phyloP scores from a whole-genome alignment of 1,139 yeast genomes.

The Candida mesenterica region DNA sequence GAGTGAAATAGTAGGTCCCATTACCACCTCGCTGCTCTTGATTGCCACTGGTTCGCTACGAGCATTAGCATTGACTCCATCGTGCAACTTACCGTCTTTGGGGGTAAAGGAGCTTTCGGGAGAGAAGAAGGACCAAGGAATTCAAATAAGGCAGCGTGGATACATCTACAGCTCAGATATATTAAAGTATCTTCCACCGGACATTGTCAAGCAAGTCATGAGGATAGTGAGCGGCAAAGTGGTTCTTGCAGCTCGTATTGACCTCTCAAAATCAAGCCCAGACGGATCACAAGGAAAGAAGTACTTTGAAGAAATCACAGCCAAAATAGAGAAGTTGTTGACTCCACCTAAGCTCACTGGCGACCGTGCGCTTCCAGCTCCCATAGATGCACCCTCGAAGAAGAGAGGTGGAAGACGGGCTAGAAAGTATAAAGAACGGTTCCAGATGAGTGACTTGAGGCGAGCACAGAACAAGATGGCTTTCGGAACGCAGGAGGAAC shows the following conservation, averaged over 20 bases:
- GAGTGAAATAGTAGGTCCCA: conserved; percentile 68
- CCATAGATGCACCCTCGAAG: conserved; percentile 73
- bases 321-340: conserved; percentile 66
- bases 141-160: conserved; percentile 63
- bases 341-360: conserved; percentile 74
- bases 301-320: conserved; percentile 58
- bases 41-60: conserved; percentile 69
- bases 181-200: conserved; percentile 55
- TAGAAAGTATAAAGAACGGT: conserved; percentile 77
- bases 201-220: conserved; percentile 65
- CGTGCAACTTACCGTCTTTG: conserved; percentile 79
- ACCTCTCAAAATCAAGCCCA: conserved; percentile 43
- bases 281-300: conserved; percentile 58
- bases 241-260: conserved; percentile 82
- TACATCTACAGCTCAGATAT: conserved; percentile 54
- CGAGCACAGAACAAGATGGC: conserved; percentile 82
- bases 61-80: conserved; percentile 70
- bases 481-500: conserved; percentile 73
- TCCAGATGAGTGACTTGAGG: conserved; percentile 76
- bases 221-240: conserved; percentile 79
- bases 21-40: conserved; percentile 71
- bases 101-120: conserved; percentile 59
- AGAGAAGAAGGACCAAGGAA: conserved; percentile 17
- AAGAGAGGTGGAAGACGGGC: conserved; percentile 84
- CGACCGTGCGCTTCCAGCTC: conserved; percentile 79